Conservation (phyloP, 352 stramenopile species). For the Pythium diclinum region DNA sequence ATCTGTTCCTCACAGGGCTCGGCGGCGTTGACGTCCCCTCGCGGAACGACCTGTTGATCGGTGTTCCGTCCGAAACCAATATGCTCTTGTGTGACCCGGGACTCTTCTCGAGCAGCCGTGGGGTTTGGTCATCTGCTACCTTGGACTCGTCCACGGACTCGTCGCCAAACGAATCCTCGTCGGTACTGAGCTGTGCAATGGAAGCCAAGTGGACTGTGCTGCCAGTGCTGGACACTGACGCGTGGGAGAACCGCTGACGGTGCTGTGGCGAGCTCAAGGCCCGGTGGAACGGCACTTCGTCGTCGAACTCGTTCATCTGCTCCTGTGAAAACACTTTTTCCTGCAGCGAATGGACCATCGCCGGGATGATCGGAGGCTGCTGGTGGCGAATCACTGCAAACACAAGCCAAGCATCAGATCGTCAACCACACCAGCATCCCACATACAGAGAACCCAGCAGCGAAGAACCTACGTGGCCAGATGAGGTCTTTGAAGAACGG, state of each 20-base stretch:
- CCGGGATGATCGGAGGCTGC: constrained; percentile 36
- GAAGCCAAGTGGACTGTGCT: constrained; percentile 10
- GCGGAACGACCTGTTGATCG: neutral
- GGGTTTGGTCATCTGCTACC: neutral
- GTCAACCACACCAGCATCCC: neutral
- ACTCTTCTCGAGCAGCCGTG: neutral
- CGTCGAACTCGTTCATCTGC: constrained; percentile 34
- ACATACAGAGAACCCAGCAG: neutral
- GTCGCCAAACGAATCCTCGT: neutral
- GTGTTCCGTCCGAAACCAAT: neutral
- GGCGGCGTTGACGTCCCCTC: neutral
- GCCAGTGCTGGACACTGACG: constrained; percentile 13
- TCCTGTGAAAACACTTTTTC: constrained; percentile 27
- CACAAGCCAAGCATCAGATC: neutral
- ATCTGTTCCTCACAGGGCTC: neutral
- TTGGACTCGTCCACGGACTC: neutral
- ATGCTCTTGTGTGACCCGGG: neutral
- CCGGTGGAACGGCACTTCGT: constrained; percentile 39
- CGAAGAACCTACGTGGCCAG: constrained; percentile 65
- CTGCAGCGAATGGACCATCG: constrained; percentile 38
- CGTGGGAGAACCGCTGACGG: constrained; percentile 7
- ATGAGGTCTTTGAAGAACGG: constrained; percentile 89
- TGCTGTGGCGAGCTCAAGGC: constrained; percentile 24
- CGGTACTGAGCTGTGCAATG: constrained; percentile 13
- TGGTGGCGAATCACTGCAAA: constrained; percentile 45